Evolutionary conservation across 306 rosid species (phyloP), one percentile per base, ranked within the genome.

Genomic region (Fragaria ananassa): DNA sequence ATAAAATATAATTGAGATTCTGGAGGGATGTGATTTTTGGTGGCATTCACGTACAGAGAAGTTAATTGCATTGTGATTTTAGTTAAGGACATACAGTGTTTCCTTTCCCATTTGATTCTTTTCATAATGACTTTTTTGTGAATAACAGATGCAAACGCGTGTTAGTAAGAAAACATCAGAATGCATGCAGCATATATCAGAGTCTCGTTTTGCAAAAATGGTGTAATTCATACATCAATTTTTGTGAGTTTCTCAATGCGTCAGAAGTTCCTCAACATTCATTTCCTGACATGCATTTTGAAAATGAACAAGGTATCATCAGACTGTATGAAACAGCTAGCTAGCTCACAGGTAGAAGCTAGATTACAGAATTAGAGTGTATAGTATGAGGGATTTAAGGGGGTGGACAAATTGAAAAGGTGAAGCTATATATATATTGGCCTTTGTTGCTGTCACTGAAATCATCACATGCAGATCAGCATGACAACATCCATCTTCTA

Each of bases 381-480:
- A 4, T 60, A 62, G 42, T 17, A 62, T 14, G 68, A 62, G 7
- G n/a, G n/a, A 31, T 15, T 27, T 14, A 6, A 31, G 67, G 17
- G 68, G 51, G 51, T 63, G 68, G 44, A 45, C 49, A 37, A 56
- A 56, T 71, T 37, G 13, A 54, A 54, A 72, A 72, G 19, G 67
- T 54, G 21, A 53, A n/a, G 61, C 17, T 53, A 19, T 53, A 19
- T 25, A 19, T 53, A 19, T 53, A 37, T 35, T 45, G 50, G 44
- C 35, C 42, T 14, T 31, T 62, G 13, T 78, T 41, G 35, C 27
- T 56, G 64, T 57, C 53, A 35, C 69, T 67, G 57, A 74, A 68
- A 57, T 74, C 79, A 57, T 74, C 79, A 74, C 64, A 67, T 46
- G 63, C 73, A 35, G 31, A 64, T 72, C 66, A 56, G 70, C 68